Evolutionary conservation across 1,284 basidiomycete species (phyloP), one percentile per base, ranked within the genome.

Genomic region (Naganishia sp.): DNA sequence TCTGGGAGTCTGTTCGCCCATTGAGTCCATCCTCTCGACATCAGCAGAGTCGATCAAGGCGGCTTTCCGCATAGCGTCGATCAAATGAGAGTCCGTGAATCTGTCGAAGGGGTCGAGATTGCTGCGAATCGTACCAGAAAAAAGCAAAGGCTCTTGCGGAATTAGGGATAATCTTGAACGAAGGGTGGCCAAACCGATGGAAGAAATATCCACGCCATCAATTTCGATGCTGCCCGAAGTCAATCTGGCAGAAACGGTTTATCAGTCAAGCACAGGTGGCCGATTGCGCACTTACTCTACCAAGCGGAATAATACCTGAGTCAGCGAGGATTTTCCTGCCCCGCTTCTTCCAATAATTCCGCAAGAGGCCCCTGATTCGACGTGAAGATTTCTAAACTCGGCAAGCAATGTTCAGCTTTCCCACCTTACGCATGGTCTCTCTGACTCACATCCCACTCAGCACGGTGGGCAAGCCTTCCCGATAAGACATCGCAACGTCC

Each of bases 31-130:
- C 36, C 46, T 33, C 21, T 55, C 39, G 39, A 45, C 28, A 21
- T 48, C 50, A 44, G 18, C 11, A 25, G 63, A 46, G 11, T 63
- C 70, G 13, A 90, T 83, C 18, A 92, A 83, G 74, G 89, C 87
- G 0, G 90, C 85, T 18, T 90, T 85, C 69, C 85, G 86, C 50
- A 92, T 80, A 16, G 90, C 89, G 71, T 92, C 89, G 86, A 88
- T 90, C 18, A 92, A 81, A 28, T 81, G 82, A 2, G 85, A 85
- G 72, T 92, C 90, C 64, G 88, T 87, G 72, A 88, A 84, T 61
- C 85, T 74, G 54, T 83, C 86, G 76, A 94, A 88, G 0, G 87
- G 88, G 75, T 89, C 87, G 10, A 89, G 77, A 66, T 86, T 87
- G 16, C 82, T 83, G 13, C 87, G 81, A 4, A 89, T 79, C 2